Conservation (phyloP, 139 green algal genomes). For the Chlamydomonas urium region DNA sequence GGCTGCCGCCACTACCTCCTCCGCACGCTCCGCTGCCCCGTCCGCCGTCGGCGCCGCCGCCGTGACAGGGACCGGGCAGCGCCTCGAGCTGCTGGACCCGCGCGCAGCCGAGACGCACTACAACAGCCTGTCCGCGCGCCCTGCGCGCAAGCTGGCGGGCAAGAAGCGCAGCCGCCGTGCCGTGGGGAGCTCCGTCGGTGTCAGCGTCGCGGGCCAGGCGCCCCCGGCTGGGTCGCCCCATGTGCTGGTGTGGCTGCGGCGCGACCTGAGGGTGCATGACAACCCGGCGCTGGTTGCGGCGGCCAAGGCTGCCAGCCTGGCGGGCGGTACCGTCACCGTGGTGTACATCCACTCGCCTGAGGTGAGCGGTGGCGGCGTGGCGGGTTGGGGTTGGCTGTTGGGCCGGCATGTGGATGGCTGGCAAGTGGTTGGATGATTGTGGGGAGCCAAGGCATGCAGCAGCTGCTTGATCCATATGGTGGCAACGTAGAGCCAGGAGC, state of each 20-base stretch:
- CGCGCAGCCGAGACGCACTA: neutral
- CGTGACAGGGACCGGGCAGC: neutral
- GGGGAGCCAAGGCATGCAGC: too few relatives aligned
- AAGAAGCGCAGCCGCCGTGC: conserved; percentile 11
- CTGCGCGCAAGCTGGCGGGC: conserved; percentile 18
- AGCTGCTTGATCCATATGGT: too few relatives aligned
- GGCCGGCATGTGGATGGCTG: too few relatives aligned
- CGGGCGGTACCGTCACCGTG: conserved; percentile 35
- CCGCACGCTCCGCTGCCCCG: neutral
- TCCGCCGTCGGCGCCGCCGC: conserved; percentile 7
- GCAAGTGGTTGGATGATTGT: too few relatives aligned
- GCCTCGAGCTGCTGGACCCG: neutral
- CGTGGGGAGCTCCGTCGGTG: neutral
- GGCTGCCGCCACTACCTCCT: neutral
- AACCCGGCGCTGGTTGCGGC: conserved; percentile 50
- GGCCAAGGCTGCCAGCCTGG: conserved; percentile 14
- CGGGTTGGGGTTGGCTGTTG: too few relatives aligned
- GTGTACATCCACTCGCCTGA: conserved; percentile 45
- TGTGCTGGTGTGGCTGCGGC: conserved; percentile 38
- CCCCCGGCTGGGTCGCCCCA: conserved; percentile 12
- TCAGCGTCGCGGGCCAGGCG: neutral
- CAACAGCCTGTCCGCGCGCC: conserved; percentile 14
- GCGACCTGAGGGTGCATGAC: conserved; percentile 58
- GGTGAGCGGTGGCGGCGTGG: conserved; percentile 36
- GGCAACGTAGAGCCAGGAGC: too few relatives aligned